Percentiles rank a stretch among this genome's conserved stretches.
Evolutionary conservation across 1,284 basidiomycete genomes (phyloP).

Genomic region (Fomitopsis betulina): DNA sequence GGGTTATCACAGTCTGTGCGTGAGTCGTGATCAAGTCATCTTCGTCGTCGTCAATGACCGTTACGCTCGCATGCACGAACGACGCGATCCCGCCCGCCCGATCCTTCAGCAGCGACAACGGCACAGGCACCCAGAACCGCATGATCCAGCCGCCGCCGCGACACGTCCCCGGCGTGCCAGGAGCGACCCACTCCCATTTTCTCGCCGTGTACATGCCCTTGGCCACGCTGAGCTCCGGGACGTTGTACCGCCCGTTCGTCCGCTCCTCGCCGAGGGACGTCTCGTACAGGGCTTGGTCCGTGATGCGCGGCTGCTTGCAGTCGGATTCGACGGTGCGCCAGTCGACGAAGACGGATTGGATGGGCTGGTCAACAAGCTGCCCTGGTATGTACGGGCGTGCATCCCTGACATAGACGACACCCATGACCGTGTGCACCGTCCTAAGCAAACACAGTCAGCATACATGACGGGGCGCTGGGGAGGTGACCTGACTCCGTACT

Average conservation of each 20-base stretch:
- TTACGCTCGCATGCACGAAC: slow-evolving; percentile 11
- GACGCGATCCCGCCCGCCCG: background rate
- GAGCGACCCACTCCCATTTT: slow-evolving; percentile 6
- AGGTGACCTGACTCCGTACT: background rate
- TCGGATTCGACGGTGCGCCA: slow-evolving; percentile 9
- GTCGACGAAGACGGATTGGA: slow-evolving; percentile 12
- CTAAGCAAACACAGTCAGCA: background rate
- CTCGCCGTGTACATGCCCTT: slow-evolving; percentile 13
- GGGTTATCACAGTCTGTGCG: no score
- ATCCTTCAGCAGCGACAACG: slow-evolving; percentile 12
- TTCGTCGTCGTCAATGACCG: no score
- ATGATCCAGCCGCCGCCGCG: slow-evolving; percentile 13
- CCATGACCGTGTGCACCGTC: slow-evolving; percentile 13
- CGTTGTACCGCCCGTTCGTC: background rate
- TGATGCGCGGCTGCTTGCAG: no score
- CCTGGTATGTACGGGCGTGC: slow-evolving; percentile 8
- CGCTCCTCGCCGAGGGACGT: background rate
- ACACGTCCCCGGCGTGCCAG: slow-evolving; percentile 6
- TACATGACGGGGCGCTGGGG: background rate
- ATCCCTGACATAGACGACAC: slow-evolving; percentile 13
- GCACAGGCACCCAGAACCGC: slow-evolving; percentile 19
- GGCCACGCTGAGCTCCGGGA: slow-evolving; percentile 1
- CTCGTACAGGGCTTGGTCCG: background rate
- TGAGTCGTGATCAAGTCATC: no score
- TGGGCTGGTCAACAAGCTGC: slow-evolving; percentile 8